phyloP scores from a whole-genome alignment of 768 basidiomycete species.

The Collybia mongolica region DNA sequence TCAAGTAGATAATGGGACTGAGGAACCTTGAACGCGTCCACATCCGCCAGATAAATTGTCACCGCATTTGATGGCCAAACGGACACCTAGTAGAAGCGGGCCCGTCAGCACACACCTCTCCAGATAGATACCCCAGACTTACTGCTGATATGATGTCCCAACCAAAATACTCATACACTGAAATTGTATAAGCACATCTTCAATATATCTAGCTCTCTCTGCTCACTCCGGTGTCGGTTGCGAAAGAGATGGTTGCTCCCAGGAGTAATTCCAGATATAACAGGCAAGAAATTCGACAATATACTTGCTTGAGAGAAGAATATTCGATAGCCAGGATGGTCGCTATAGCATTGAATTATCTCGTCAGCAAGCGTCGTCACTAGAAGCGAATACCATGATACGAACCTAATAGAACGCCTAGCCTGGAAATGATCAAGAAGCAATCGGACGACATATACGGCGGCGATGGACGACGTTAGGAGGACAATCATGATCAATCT shows the following conservation, averaged over 20 bases:
- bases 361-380: not conserved
- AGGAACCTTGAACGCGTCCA: slow-evolving; percentile 37
- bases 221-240: slow-evolving; percentile 28
- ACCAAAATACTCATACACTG: slow-evolving; percentile 31
- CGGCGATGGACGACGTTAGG: slow-evolving; percentile 11
- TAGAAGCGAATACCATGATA: not conserved
- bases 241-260: slow-evolving; percentile 28
- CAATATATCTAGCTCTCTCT: not conserved
- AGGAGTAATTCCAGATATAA: slow-evolving; percentile 23
- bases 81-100: slow-evolving; percentile 21
- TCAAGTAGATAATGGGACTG: not conserved
- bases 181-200: not conserved
- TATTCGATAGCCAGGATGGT: slow-evolving; percentile 32
- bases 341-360: slow-evolving; percentile 16
- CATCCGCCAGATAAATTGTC: slow-evolving; percentile 33
- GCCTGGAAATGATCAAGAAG: slow-evolving; percentile 20
- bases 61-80: slow-evolving; percentile 20
- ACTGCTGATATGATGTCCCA: no score
- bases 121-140: no score
- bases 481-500: not conserved
- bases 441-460: slow-evolving; percentile 20
- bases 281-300: slow-evolving; percentile 24
- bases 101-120: not conserved
- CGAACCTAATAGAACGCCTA: slow-evolving; percentile 26
- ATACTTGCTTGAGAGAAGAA: slow-evolving; percentile 23